phyloP scores from a whole-genome alignment of 2,329 filamentous ascomycete genomes.

The Emergomyces pasteurianus region DNA sequence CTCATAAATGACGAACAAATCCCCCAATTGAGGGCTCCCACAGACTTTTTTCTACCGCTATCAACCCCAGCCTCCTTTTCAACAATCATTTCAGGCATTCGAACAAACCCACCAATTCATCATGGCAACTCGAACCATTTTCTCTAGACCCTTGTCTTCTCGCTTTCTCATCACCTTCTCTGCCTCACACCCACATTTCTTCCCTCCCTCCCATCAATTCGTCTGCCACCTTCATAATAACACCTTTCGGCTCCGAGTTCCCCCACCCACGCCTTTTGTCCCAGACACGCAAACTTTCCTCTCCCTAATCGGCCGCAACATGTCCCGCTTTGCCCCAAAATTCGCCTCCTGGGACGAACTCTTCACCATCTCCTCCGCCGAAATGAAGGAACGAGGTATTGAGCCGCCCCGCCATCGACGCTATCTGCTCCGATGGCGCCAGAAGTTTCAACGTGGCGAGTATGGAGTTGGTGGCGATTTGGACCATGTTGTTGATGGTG shows the following conservation, averaged over 20 bases:
- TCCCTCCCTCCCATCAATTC: conserved; percentile 18
- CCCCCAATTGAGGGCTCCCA: not conserved
- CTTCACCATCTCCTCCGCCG: conserved; percentile 64
- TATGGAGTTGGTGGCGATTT: conserved; percentile 78
- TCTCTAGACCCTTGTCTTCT: conserved; percentile 2
- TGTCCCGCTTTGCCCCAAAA: conserved; percentile 71
- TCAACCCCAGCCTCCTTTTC: no score
- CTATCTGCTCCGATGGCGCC: conserved; percentile 79
- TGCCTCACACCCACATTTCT: conserved; percentile 20
- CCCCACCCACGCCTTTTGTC: conserved; percentile 69
- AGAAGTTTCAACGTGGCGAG: conserved; percentile 66
- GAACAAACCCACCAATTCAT: not conserved
- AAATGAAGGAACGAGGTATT: conserved; percentile 73
- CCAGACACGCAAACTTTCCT: conserved; percentile 80
- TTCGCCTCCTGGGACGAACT: conserved; percentile 84
- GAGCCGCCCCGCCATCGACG: conserved; percentile 71
- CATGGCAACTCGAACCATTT: conserved; percentile 6
- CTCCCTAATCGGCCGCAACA: conserved; percentile 75
- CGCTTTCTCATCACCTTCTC: conserved; percentile 12
- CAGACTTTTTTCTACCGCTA: not conserved
- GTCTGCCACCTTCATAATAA: conserved; percentile 33
- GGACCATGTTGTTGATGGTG: conserved; percentile 53
- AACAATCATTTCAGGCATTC: not conserved
- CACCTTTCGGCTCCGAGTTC: conserved; percentile 37
- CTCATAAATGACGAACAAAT: not conserved